phyloP scores from a whole-genome alignment of 352 stramenopile genomes.

The Plasmopara halstedii region DNA sequence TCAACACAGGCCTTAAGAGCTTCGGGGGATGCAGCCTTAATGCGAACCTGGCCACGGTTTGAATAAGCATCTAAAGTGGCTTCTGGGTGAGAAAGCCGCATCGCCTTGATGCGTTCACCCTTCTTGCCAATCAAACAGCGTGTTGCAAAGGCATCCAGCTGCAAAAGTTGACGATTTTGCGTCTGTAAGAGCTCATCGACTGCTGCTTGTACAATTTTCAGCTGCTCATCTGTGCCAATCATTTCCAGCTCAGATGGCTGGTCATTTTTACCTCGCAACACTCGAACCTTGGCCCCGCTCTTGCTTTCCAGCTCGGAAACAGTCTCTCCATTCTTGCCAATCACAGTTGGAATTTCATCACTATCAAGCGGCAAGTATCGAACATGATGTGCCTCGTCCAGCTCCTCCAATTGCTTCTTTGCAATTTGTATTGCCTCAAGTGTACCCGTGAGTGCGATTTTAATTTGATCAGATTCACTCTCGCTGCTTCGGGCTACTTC shows the following conservation, averaged over 20 bases:
- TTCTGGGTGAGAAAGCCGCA: slow-evolving; percentile 54
- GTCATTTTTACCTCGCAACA: slow-evolving; percentile 32
- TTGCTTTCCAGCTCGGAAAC: slow-evolving; percentile 59
- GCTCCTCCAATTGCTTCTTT: slow-evolving; percentile 45
- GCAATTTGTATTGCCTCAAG: slow-evolving; percentile 51
- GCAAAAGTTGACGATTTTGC: slow-evolving; percentile 65
- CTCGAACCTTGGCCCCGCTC: slow-evolving; percentile 50
- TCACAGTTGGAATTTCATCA: slow-evolving; percentile 69
- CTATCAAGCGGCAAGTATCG: slow-evolving; percentile 60
- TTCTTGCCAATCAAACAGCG: slow-evolving; percentile 76
- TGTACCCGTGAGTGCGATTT: slow-evolving; percentile 58
- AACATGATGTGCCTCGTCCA: slow-evolving; percentile 58
- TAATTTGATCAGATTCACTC: slow-evolving; percentile 37
- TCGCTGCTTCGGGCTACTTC: slow-evolving; percentile 15
- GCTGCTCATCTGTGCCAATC: slow-evolving; percentile 61
- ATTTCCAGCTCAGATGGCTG: slow-evolving; percentile 58
- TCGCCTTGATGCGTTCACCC: slow-evolving; percentile 66
- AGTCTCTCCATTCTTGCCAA: slow-evolving; percentile 76
- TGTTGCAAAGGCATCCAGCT: slow-evolving; percentile 63
- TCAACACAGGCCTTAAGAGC: slow-evolving; percentile 53
- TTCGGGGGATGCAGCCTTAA: slow-evolving; percentile 51
- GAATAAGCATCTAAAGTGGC: slow-evolving; percentile 64
- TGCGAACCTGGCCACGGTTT: slow-evolving; percentile 56
- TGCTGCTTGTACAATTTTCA: slow-evolving; percentile 34
- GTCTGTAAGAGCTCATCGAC: slow-evolving; percentile 66